Conservation (phyloP, 495 filamentous ascomycete species). For the Tetracladium marchalianum region DNA sequence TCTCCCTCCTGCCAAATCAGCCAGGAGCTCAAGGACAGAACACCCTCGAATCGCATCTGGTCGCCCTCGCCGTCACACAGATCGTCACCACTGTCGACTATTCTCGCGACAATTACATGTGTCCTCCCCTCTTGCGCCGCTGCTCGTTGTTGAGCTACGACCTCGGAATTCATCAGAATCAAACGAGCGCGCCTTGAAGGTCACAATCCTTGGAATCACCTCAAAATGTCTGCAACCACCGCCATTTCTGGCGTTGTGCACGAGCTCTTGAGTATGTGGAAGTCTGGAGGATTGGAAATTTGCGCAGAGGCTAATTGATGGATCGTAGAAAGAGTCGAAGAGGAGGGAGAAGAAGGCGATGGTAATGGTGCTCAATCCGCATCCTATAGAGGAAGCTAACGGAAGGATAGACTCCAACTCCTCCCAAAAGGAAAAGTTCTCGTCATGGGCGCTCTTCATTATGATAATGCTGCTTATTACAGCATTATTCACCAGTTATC, state of each 20-base stretch:
- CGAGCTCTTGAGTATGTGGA: slow-evolving; percentile 18
- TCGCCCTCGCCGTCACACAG: background rate
- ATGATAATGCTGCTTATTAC: slow-evolving; percentile 85
- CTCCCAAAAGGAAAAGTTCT: slow-evolving; percentile 74
- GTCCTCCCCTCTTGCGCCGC: slow-evolving; percentile 9
- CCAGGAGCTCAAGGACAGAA: too few relatives aligned
- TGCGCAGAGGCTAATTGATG: background rate
- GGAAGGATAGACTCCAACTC: slow-evolving; percentile 32
- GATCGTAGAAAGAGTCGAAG: slow-evolving; percentile 32
- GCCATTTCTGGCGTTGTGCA: background rate
- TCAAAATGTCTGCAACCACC: slow-evolving; percentile 11
- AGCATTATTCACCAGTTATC: slow-evolving; percentile 94
- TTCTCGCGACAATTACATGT: slow-evolving; percentile 17
- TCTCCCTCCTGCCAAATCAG: too few relatives aligned
- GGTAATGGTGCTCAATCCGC: slow-evolving; percentile 24
- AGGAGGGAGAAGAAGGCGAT: slow-evolving; percentile 37
- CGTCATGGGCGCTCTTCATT: slow-evolving; percentile 96
- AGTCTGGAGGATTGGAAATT: background rate
- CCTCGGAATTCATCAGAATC: background rate
- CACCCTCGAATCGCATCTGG: too few relatives aligned
- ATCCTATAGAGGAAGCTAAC: slow-evolving; percentile 5
- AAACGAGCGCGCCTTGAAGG: background rate
- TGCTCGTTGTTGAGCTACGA: slow-evolving; percentile 21
- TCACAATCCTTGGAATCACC: background rate
- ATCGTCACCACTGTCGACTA: background rate